Percentiles rank a stretch among this genome's conserved stretches.
These are phyloP conservation scores for Tulasnella sp. DNA, from an alignment of 768 basidiomycete genomes.

Conservation along the genomic window DNA sequence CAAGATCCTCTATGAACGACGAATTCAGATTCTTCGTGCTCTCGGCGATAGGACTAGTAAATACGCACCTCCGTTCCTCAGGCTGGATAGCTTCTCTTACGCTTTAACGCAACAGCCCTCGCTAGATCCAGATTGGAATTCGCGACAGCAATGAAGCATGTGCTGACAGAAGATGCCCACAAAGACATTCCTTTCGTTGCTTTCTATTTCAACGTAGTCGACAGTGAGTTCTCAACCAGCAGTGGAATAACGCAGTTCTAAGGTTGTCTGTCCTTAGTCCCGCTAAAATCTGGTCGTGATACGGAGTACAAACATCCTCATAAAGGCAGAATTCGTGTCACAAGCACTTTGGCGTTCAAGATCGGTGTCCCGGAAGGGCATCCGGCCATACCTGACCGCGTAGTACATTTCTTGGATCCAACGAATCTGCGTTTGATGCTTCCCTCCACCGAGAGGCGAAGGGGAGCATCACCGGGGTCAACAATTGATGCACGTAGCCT, in stretches of 20 bases:
- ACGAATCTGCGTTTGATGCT: background rate
- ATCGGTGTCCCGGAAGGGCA: conserved; percentile 23
- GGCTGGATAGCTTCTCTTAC: background rate
- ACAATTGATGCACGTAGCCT: background rate
- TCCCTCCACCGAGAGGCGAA: background rate
- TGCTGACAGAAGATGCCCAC: conserved; percentile 10
- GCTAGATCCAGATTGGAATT: conserved; percentile 9
- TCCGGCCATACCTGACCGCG: conserved; percentile 13
- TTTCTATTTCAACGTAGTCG: conserved; percentile 8
- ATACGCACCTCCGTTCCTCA: background rate
- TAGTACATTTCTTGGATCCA: conserved; percentile 5
- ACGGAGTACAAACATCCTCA: background rate
- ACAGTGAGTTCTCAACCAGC: background rate
- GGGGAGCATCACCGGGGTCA: background rate
- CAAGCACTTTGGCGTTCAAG: conserved; percentile 19
- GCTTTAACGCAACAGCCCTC: background rate
- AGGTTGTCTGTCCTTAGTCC: background rate
- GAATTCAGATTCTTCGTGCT: conserved; percentile 23
- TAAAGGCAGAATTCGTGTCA: conserved; percentile 7
- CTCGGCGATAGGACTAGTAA: conserved; percentile 21
- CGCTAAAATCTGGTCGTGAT: background rate
- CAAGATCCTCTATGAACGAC: conserved; percentile 26
- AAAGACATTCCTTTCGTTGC: conserved; percentile 16
- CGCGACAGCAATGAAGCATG: background rate
- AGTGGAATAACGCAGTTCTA: background rate